Conservation (phyloP, 352 stramenopile species). For the Elongisporangium undulatum region DNA sequence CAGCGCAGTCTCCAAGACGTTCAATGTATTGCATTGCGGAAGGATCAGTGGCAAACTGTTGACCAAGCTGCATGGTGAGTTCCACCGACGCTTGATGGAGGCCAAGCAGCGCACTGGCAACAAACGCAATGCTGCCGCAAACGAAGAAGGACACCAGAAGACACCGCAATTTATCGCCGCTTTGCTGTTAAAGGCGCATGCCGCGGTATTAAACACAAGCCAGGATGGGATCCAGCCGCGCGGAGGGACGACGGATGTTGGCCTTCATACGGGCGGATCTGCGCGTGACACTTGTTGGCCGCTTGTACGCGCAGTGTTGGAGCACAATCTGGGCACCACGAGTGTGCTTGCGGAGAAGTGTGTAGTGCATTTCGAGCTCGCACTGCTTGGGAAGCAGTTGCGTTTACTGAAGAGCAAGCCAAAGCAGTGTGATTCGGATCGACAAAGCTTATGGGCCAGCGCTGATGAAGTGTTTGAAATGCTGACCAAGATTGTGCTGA, state of each 20-base stretch:
- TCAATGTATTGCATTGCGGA: constrained; percentile 24
- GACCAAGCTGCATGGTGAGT: constrained; percentile 5
- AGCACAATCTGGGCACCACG: constrained; percentile 26
- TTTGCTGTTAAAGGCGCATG: constrained; percentile 15
- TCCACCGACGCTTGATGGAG: constrained; percentile 17
- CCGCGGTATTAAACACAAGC: constrained; percentile 2
- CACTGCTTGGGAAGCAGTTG: not conserved
- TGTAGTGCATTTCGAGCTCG: constrained; percentile 25
- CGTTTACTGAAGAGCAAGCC: constrained; percentile 4
- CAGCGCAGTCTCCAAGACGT: constrained; percentile 25
- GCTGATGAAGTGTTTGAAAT: constrained; percentile 13
- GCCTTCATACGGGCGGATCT: constrained; percentile 36
- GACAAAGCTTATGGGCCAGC: constrained; percentile 1
- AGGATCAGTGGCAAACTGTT: constrained; percentile 12
- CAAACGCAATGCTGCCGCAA: constrained; percentile 22
- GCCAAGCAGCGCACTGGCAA: constrained; percentile 17
- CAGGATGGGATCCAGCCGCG: not conserved
- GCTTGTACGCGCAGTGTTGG: constrained; percentile 31
- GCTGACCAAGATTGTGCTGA: constrained; percentile 7
- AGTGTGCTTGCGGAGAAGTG: constrained; percentile 29
- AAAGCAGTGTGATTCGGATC: not conserved
- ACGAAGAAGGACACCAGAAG: constrained; percentile 37
- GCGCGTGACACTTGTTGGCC: constrained; percentile 50
- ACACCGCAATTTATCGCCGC: constrained; percentile 45
- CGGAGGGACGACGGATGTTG: constrained; percentile 49